Evolutionary conservation across 768 basidiomycete genomes (phyloP), one percentile per base, ranked within the genome.

Genomic region (Amylocystis lapponica): DNA sequence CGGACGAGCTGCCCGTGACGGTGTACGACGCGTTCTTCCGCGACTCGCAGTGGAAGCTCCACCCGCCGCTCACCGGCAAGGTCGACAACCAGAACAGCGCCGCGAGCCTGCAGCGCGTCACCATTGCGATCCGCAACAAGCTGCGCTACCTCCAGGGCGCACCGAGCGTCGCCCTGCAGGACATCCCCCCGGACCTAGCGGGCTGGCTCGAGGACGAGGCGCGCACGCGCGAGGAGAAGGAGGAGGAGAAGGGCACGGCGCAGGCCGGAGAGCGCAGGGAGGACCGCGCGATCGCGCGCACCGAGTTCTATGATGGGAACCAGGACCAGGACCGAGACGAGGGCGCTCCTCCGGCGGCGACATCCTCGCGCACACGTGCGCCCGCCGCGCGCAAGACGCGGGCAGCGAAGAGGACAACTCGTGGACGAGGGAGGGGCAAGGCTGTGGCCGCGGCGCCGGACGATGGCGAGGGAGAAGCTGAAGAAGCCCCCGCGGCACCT

Each of bases 111-210:
- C 91, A 96, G 59, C 79, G 83, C 35, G 94, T 98, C 52, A 82
- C 86, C n/a, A 72, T 86, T 45, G 81, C 74, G 48, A 83, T 94
- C 35, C 78, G 84, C 21, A 91, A 85, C 55, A 93, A 95, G 62
- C 68, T 99, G 33, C 74, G 95, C 23, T 97, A 92, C 61, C 69
- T 98, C 12, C 86, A 93, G 48, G 93, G 94, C 25, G 96, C 95
- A 31, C 95, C 95, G n/a, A 92, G 89, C 58, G 90, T 98, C 9
- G 81, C 81, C 51, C 87, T 98, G 88, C 88, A 92, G 56, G 92
- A 97, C 64, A 89, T 98, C 21, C 95, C 96, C 3, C 94, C 94
- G 0, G 86, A 94, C 54, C 66, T 99, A 13, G 83, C 82, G 49
- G 85, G 79, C 1, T 74, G 88, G 56, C 62, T 94, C 22, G 79